Evolutionary conservation across 2,329 filamentous ascomycete species (phyloP).

Genomic region (Fusarium pseudoanthophilum): DNA sequence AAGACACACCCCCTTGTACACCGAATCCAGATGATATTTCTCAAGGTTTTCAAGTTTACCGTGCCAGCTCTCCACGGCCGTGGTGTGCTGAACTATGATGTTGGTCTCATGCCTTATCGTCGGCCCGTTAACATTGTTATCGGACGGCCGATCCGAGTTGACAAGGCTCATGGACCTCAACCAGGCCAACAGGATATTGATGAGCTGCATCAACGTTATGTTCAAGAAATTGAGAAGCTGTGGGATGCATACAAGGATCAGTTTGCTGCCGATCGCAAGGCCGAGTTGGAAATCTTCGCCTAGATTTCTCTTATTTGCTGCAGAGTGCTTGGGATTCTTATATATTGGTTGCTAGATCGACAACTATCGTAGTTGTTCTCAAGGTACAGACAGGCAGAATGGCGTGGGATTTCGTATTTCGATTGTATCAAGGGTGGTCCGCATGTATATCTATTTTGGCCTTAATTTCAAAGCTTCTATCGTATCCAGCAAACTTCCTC

Average conservation of each 20-base stretch:
- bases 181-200: constrained; percentile 82
- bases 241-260: constrained; percentile 84
- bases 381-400: not conserved
- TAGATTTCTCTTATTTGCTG: constrained; percentile 45
- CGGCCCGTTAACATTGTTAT: constrained; percentile 89
- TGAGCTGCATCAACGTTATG: constrained; percentile 80
- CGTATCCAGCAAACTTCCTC: not conserved
- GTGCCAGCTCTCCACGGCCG: constrained; percentile 89
- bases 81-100: constrained; percentile 97
- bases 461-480: not conserved
- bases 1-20: constrained; percentile 82
- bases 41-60: constrained; percentile 90
- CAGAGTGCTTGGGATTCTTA: not conserved
- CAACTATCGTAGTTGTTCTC: not conserved
- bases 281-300: constrained; percentile 75
- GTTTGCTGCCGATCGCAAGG: constrained; percentile 71
- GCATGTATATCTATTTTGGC: too few relatives aligned
- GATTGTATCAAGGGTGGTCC: not conserved
- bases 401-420: not conserved
- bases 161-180: constrained; percentile 63
- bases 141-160: constrained; percentile 80
- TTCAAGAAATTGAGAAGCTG: constrained; percentile 76
- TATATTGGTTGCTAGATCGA: not conserved
- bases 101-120: constrained; percentile 94
- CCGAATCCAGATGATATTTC: constrained; percentile 82